Evolutionary conservation across 2,329 filamentous ascomycete species (phyloP), one percentile per base, ranked within the genome.

Genomic region (Cladosporium sp.): DNA sequence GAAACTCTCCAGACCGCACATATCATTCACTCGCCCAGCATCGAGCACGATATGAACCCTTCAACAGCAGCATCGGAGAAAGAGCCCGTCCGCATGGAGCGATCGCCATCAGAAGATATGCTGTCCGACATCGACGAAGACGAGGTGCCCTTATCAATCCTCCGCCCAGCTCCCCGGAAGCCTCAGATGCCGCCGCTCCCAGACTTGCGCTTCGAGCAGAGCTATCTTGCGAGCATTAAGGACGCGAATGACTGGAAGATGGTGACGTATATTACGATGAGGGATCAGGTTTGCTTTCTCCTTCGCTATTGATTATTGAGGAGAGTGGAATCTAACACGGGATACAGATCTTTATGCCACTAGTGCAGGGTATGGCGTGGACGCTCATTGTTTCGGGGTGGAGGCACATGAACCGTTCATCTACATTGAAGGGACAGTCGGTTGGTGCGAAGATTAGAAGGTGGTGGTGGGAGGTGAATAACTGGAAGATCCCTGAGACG

Each of bases 401-500:
- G 93, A 86, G 91, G 69, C 83, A 89, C 72, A 96, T 89, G 89
- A 97, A 97, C 74, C 82, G 84, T 61, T 88, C 83, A 60, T 87
- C 90, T 14, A 86, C 87, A 69, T 81, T 96, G 65, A 86, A 85
- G 63, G 94, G 94, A 8, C 85, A 84, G 66, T 87, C 85, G 25
- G 77, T 89, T 15, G 94, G 94, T 20, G 90, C 89, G 6, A 84
- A 84, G 65, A 77, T 94, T 51, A 82, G 94, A 67, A 82, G 92
- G 65, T 97, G 93, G 94, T 99, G 94, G 93, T 97, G 91, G 78
- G 84, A 83, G 20, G 89, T 96, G 17, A 97, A 97, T 71, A 91
- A 95, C 69, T 97, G 94, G 94, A 80, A 82, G 51, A 74, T 93
- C 59, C 88, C 88, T 12, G 63, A 69, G 40, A 25, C 19, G 4